A percentile compares a stretch with the other conserved stretches of the same genome.
These are phyloP conservation scores for Cenococcum geophilum DNA, from an alignment of 495 filamentous ascomycete genomes.

Conservation along the genomic window DNA sequence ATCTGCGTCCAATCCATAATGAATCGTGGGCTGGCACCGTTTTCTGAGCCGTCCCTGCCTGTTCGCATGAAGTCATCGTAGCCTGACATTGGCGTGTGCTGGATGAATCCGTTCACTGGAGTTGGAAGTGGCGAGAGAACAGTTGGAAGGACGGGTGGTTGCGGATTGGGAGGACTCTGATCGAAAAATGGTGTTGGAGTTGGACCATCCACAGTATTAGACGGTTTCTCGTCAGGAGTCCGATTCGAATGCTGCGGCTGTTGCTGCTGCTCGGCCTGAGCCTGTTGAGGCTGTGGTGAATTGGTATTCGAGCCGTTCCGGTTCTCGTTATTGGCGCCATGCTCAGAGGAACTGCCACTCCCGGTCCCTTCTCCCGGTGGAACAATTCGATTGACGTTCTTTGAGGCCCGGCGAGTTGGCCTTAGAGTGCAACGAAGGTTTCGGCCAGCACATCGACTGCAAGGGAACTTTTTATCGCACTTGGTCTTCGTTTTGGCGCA, in stretches of 20 bases:
- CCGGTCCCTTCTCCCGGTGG: conserved; percentile 18
- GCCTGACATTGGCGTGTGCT: conserved; percentile 35
- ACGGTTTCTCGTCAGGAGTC: conserved; percentile 25
- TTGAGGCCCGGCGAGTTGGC: conserved; percentile 52
- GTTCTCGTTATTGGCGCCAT: conserved; percentile 23
- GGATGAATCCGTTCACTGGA: conserved; percentile 32
- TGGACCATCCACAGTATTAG: conserved; percentile 19
- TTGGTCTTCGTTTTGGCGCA: conserved; percentile 49
- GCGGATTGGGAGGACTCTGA: conserved; percentile 32
- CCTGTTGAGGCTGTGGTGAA: conserved; percentile 25
- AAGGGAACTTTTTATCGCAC: conserved; percentile 63
- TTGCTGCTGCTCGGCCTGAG: conserved; percentile 3
- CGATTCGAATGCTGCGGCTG: conserved; percentile 21
- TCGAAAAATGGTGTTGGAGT: conserved; percentile 29
- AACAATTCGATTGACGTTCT: conserved; percentile 36
- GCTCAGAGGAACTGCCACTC: conserved; percentile 28
- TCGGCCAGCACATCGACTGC: conserved; percentile 52
- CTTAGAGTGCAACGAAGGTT: conserved; percentile 51
- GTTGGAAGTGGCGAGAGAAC: conserved; percentile 33
- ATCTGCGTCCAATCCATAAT: conserved; percentile 39
- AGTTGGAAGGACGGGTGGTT: conserved; percentile 21
- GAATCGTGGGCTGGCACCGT: conserved; percentile 35
- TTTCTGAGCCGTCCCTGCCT: conserved; percentile 30
- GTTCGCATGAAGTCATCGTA: conserved; percentile 35
- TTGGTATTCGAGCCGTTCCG: conserved; percentile 21